phyloP scores from a whole-genome alignment of 208 protist genomes.

The Acanthamoeba castellanii region DNA sequence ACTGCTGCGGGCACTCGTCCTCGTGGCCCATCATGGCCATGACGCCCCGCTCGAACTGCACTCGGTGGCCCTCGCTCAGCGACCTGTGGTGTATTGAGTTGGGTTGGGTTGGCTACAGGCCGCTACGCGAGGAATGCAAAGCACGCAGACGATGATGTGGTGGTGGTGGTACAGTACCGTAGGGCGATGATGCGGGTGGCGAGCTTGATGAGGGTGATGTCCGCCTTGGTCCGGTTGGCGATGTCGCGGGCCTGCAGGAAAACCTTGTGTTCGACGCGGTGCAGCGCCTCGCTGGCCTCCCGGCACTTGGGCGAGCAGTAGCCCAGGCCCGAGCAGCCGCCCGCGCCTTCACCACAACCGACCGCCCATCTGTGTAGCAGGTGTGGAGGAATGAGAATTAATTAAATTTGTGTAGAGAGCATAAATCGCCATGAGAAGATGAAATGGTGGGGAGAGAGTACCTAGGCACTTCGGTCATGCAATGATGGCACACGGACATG shows the following conservation, averaged over 20 bases:
- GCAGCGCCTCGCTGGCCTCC: background rate
- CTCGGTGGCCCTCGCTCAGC: background rate
- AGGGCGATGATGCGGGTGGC: background rate
- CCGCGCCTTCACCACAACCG: background rate
- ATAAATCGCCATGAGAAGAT: background rate
- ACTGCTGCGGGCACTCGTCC: background rate
- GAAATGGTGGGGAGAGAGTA: background rate
- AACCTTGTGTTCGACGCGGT: conserved; percentile 8
- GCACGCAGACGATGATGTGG: background rate
- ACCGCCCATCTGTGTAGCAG: background rate
- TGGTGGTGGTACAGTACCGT: background rate
- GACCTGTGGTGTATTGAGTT: background rate
- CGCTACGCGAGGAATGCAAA: background rate
- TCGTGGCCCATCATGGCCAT: conserved; percentile 44
- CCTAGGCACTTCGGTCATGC: conserved; percentile 18
- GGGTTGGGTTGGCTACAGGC: background rate
- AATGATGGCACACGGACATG: background rate
- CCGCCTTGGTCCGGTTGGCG: background rate
- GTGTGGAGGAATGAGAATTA: background rate
- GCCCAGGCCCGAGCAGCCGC: conserved; percentile 1
- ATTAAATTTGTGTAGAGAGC: background rate
- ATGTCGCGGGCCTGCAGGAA: conserved; percentile 30
- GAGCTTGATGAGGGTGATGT: conserved; percentile 23
- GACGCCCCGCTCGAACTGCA: background rate
- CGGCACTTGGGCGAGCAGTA: conserved; percentile 17